These are phyloP conservation scores for Paraphaeosphaeria minitans DNA, from an alignment of 2,329 filamentous ascomycete species.

Conservation along the genomic window DNA sequence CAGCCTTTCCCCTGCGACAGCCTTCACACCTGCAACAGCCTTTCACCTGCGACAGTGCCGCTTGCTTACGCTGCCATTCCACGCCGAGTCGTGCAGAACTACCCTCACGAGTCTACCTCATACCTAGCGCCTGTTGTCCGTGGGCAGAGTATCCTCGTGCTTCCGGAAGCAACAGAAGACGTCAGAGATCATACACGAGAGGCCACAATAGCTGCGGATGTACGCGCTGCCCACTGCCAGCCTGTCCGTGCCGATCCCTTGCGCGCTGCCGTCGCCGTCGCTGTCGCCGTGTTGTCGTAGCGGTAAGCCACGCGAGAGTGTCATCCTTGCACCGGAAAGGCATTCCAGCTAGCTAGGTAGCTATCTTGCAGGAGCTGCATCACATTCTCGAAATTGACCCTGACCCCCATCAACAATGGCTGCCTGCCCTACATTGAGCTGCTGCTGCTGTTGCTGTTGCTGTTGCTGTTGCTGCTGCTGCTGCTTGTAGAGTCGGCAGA, in stretches of 20 bases:
- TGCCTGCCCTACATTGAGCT: neutral
- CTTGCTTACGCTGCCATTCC: neutral
- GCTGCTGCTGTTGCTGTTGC: no score
- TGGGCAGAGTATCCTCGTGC: neutral
- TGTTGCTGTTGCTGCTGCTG: no score
- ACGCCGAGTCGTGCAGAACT: neutral
- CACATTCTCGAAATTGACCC: neutral
- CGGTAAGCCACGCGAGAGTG: neutral
- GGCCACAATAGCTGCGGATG: neutral
- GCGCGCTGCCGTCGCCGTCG: no score
- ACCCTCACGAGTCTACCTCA: neutral
- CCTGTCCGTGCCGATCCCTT: neutral
- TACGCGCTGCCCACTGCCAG: neutral
- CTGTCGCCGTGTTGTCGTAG: neutral
- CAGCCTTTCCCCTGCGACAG: no score
- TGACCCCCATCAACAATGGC: neutral
- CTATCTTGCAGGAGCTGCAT: neutral
- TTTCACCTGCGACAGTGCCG: no score
- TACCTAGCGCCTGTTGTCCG: neutral
- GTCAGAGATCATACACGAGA: neutral
- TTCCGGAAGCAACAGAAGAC: neutral
- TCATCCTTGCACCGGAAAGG: neutral
- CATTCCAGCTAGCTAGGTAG: neutral
- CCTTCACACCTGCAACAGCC: no score
- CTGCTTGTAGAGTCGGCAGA: neutral